Percentiles rank a stretch among this genome's conserved stretches.
Conservation (phyloP, 1,139 yeast species). For the Debaryomycetaceae sp. region DNA sequence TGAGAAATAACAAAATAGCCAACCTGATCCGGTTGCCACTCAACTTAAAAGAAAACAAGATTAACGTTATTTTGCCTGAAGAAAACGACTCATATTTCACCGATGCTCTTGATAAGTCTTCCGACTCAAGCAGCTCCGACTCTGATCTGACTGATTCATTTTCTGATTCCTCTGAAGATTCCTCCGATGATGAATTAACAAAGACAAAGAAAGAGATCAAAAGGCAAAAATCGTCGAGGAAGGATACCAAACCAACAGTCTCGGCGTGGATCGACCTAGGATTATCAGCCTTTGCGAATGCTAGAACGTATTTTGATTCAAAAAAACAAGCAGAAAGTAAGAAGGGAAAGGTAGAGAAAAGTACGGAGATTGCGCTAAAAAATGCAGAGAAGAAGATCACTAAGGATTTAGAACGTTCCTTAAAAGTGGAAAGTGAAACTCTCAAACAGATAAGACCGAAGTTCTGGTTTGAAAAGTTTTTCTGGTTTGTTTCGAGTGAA, state of each 20-base stretch:
- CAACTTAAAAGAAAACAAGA: slow-evolving; percentile 65
- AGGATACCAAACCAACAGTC: slow-evolving; percentile 21
- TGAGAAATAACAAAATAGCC: slow-evolving; percentile 64
- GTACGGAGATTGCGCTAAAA: slow-evolving; percentile 73
- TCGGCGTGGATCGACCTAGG: slow-evolving; percentile 66
- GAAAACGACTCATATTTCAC: slow-evolving; percentile 29
- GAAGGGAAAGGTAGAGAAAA: slow-evolving; percentile 76
- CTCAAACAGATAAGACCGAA: slow-evolving; percentile 67
- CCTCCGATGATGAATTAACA: slow-evolving; percentile 22
- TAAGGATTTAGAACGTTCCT: slow-evolving; percentile 63
- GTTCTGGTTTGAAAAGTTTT: slow-evolving; percentile 90
- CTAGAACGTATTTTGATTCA: slow-evolving; percentile 78
- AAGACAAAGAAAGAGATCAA: slow-evolving; percentile 10
- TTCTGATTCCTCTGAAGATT: slow-evolving; percentile 28
- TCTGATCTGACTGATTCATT: slow-evolving; percentile 28
- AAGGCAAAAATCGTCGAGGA: slow-evolving; percentile 14
- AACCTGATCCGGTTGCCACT: slow-evolving; percentile 62
- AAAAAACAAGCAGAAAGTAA: slow-evolving; percentile 76
- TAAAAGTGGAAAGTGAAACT: slow-evolving; percentile 62
- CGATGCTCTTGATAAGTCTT: slow-evolving; percentile 23
- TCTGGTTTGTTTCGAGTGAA: slow-evolving; percentile 88
- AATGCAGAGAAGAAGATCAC: slow-evolving; percentile 80
- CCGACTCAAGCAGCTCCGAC: slow-evolving; percentile 24
- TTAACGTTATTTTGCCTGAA: slow-evolving; percentile 57
- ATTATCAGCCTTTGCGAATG: slow-evolving; percentile 84